These are phyloP conservation scores for Filobasidium floriforme DNA, from an alignment of 768 basidiomycete species.

Conservation along the genomic window DNA sequence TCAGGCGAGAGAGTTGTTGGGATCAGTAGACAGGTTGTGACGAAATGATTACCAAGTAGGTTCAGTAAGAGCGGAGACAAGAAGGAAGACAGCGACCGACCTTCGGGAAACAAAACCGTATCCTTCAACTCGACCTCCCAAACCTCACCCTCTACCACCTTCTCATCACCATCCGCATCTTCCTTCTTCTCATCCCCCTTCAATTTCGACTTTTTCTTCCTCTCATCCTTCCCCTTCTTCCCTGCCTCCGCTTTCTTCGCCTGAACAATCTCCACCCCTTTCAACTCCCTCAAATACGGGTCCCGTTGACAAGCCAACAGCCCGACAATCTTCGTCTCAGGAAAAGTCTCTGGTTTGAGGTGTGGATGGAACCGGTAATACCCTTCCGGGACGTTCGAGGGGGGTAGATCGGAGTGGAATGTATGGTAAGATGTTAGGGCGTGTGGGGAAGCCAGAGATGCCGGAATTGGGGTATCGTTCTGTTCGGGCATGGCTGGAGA, in stretches of 20 bases:
- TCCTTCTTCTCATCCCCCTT: slow-evolving; percentile 2
- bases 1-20: no score
- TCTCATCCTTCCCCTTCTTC: slow-evolving; percentile 18
- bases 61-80: no score
- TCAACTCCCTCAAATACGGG: slow-evolving; percentile 20
- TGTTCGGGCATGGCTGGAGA: neutral
- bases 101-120: slow-evolving; percentile 44
- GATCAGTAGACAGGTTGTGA: no score
- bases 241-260: slow-evolving; percentile 1
- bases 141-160: slow-evolving; percentile 21
- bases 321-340: slow-evolving; percentile 38
- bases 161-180: neutral
- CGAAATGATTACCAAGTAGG: no score
- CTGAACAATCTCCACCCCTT: slow-evolving; percentile 15
- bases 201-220: neutral
- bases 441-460: neutral
- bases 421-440: slow-evolving; percentile 15
- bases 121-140: slow-evolving; percentile 41
- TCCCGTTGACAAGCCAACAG: slow-evolving; percentile 44
- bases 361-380: slow-evolving; percentile 32
- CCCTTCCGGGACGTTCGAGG: slow-evolving; percentile 31
- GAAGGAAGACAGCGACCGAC: slow-evolving; percentile 21
- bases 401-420: slow-evolving; percentile 17
- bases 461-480: neutral
- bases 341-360: slow-evolving; percentile 34